Base-by-base conservation (phyloP, 1,284 basidiomycete species). In the Leucoagaricus sp. region DNA sequence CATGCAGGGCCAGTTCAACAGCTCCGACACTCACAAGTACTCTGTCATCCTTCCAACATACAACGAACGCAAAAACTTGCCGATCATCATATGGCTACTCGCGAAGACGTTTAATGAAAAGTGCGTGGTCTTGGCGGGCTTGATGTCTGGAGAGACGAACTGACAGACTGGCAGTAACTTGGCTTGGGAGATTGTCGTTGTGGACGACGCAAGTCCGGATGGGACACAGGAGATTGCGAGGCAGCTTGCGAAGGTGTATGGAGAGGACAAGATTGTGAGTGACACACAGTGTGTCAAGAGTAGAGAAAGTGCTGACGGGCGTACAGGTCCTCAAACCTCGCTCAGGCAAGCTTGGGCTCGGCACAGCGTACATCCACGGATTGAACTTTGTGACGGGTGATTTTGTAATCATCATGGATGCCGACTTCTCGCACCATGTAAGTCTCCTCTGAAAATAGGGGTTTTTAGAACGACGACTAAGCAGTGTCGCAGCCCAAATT, bases 391-490 rank as follows among this genome's bases (percentile, higher is more conserved):
- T 88, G 67, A 87, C 89, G 0, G 94, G 94, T n/a, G 91, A 93
- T 72, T 96, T 94, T 75, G 92, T 95, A 33, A 92, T 96, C 67
- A 96, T 96, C 71, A 96, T 96, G 94, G 94, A 96, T 67, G 94
- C 94, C 50, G 94, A 96, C 74, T 96, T 96, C 71, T 95, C 93
- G 10, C 94, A 96, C 69, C 94, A 96, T 67, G 93, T 94, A 72
- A 53, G 87, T 73, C n/a, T 31, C 25, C n/a, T n/a, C n/a, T n/a
- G 8, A 21, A 41, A 38, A 54, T 49, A 53, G 40, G 26, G 13
- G 28, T 21, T 9, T 54, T 47, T 1, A 23, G 15, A 49, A 8
- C 5, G 13, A 19, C 17, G 21, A 45, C 49, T 36, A 17, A 54
- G 8, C 13, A 15, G 15, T 5, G 2, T 15, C 33, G 21, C 50